Conservation (phyloP, 2,329 filamentous ascomycete species). For the Ceratocystis cacaofunesta region DNA sequence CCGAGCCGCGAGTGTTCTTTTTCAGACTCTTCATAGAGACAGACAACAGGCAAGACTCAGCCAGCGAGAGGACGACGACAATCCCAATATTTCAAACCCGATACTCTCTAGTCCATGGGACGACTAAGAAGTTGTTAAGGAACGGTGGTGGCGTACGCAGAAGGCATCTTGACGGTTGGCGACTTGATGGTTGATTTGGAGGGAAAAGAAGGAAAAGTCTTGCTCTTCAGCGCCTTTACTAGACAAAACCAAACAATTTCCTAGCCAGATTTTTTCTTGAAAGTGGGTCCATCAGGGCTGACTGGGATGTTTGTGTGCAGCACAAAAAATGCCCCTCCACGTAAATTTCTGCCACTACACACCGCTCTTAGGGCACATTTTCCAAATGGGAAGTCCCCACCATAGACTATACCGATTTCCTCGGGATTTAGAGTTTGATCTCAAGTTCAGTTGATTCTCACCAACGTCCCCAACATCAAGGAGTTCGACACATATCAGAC, state of each 20-base stretch:
- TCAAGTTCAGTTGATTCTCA: slow-evolving; percentile 13
- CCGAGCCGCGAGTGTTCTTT: slow-evolving; percentile 9
- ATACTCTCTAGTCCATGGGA: slow-evolving; percentile 15
- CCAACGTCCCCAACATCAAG: slow-evolving; percentile 18
- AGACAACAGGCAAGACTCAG: not conserved
- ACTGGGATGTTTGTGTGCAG: slow-evolving; percentile 12
- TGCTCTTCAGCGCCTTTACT: not conserved
- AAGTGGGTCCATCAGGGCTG: slow-evolving; percentile 17
- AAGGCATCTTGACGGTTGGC: slow-evolving; percentile 26
- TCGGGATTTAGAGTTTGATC: slow-evolving; percentile 10
- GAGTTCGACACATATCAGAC: slow-evolving; percentile 25
- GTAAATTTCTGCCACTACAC: slow-evolving; percentile 25
- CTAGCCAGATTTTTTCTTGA: slow-evolving; percentile 2
- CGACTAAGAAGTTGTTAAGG: slow-evolving; percentile 22
- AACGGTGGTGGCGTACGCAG: slow-evolving; percentile 40
- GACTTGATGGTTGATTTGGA: slow-evolving; percentile 12
- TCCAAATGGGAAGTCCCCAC: slow-evolving; percentile 11
- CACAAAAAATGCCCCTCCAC: slow-evolving; percentile 14
- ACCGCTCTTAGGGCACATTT: slow-evolving; percentile 23
- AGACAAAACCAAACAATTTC: slow-evolving; percentile 9
- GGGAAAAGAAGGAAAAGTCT: slow-evolving; percentile 9
- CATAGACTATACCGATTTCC: slow-evolving; percentile 9
- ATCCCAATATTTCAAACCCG: slow-evolving; percentile 35
- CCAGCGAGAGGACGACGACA: slow-evolving; percentile 79
- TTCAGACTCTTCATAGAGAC: slow-evolving; percentile 13